phyloP scores from a whole-genome alignment of 257 asterid species.

The Ballota nigra region DNA sequence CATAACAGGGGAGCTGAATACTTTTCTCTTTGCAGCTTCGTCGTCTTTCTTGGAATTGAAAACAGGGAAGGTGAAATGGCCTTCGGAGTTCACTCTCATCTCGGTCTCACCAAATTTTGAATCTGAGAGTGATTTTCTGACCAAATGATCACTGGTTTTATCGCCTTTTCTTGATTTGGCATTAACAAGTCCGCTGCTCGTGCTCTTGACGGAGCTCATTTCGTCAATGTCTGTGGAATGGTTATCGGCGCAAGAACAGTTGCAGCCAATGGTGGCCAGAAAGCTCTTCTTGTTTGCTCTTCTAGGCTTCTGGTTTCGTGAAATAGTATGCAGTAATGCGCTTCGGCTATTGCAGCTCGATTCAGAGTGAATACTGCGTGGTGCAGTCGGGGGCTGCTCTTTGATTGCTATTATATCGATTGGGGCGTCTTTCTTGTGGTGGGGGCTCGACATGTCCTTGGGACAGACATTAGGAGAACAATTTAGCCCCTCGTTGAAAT shows the following conservation, averaged over 20 bases:
- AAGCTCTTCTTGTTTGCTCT: conserved; percentile 44
- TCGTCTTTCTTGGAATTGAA: conserved; percentile 25
- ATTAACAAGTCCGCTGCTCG: neutral
- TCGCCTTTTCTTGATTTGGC: conserved; percentile 22
- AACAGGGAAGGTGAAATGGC: conserved; percentile 32
- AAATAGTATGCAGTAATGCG: conserved; percentile 34
- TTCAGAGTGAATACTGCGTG: conserved; percentile 58
- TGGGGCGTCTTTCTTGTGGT: conserved; percentile 33
- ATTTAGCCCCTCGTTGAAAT: conserved; percentile 53
- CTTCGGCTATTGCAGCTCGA: conserved; percentile 55
- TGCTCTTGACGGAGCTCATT: conserved; percentile 22
- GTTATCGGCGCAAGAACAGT: conserved; percentile 56
- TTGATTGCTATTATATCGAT: conserved; percentile 25
- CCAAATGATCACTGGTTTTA: neutral
- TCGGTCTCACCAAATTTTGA: conserved; percentile 10
- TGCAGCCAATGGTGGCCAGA: conserved; percentile 58
- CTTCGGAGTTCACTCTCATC: neutral
- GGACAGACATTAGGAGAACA: conserved; percentile 14
- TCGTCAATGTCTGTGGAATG: conserved; percentile 45
- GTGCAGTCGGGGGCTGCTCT: conserved; percentile 18
- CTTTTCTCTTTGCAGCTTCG: conserved; percentile 24
- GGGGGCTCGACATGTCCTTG: conserved; percentile 5
- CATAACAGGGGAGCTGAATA: conserved; percentile 13
- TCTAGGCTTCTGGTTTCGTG: conserved; percentile 36
- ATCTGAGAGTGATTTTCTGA: neutral